Evolutionary conservation across 495 filamentous ascomycete genomes (phyloP), one percentile per base, ranked within the genome.

Genomic region (Aspergillus bridgeri): DNA sequence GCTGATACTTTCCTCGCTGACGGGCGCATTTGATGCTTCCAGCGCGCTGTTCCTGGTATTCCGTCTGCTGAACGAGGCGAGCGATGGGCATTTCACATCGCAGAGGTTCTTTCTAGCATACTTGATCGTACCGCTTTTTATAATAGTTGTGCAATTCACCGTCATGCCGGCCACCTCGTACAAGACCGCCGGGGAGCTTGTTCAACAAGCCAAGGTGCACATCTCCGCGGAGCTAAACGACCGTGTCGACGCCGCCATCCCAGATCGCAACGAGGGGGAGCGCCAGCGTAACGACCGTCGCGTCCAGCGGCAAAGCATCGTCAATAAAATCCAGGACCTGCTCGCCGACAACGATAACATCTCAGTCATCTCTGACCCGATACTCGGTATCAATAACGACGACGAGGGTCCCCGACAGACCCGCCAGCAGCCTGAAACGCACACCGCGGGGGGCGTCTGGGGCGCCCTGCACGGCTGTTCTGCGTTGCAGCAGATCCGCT

Each of bases 1-100:
- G 3, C 71, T 95, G 17, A 92, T 96, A 51, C 76, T 96, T 3
- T 90, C 92, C 0, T 79, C 92, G 29, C 75, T 96, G 19, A 96
- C 91, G 0, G 92, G 92, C 5, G 91, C 91, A 42, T 96, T 96
- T 63, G 92, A 96, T 69, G 86, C 91, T 1, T 92, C 88, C 6
- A 91, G 87, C 64, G 90, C 91, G n/a, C 61, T 96, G 3, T 96
- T 96, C 67, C 79, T 96, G 15, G 60, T 91, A n/a, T 95, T 96
- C 69, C 83, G 91, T 2, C 70, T 96, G 25, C 70, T 90, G 25
- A 93, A 89, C 66, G 77, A 90, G 53, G 76, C 75, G 45, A 85
- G 82, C 1, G 62, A 75, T 21, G 84, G 84, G 23, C 60, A 65
- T 20, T 85, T 96, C 61, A 82, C 81, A 20, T 81, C 85, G 21